A percentile compares a stretch with the other conserved stretches of the same genome.
phyloP scores from a whole-genome alignment of 805 yeast species.

The Ogataea wickerhamii region DNA sequence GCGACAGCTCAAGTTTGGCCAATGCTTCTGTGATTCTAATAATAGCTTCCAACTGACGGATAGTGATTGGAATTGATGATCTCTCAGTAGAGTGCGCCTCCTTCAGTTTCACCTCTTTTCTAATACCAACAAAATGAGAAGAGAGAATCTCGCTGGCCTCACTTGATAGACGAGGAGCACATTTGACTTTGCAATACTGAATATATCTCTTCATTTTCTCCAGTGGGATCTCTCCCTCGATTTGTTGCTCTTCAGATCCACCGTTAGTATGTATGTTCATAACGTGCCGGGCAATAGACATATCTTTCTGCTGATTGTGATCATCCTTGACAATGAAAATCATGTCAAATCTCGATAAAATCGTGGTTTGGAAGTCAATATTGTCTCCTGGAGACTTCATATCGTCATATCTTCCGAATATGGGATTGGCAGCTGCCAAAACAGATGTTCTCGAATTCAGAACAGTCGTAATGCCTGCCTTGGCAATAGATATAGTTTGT shows the following conservation, averaged over 20 bases:
- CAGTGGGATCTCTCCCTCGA: constrained; percentile 83
- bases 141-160: constrained; percentile 89
- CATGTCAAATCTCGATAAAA: constrained; percentile 97
- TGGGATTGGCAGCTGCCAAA: constrained; percentile 96
- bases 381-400: constrained; percentile 96
- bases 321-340: constrained; percentile 95
- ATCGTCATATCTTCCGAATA: constrained; percentile 95
- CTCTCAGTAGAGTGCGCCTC: constrained; percentile 83
- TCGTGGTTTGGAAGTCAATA: constrained; percentile 95
- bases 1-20: constrained; percentile 79
- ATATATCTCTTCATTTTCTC: constrained; percentile 89
- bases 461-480: constrained; percentile 97
- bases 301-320: constrained; percentile 81
- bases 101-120: constrained; percentile 75
- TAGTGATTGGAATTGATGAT: constrained; percentile 94
- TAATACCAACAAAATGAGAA: constrained; percentile 86
- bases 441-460: constrained; percentile 95
- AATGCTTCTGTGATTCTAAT: constrained; percentile 92
- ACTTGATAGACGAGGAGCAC: constrained; percentile 88
- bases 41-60: constrained; percentile 96
- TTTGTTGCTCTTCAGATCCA: constrained; percentile 40
- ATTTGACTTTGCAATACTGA: constrained; percentile 81
- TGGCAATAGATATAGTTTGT: constrained; percentile 97
- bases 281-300: constrained; percentile 89
- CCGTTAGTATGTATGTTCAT: constrained; percentile 91